Evolutionary conservation across 192 early-diverging fungal species (phyloP).

Genomic region (Entomortierella lignicola): DNA sequence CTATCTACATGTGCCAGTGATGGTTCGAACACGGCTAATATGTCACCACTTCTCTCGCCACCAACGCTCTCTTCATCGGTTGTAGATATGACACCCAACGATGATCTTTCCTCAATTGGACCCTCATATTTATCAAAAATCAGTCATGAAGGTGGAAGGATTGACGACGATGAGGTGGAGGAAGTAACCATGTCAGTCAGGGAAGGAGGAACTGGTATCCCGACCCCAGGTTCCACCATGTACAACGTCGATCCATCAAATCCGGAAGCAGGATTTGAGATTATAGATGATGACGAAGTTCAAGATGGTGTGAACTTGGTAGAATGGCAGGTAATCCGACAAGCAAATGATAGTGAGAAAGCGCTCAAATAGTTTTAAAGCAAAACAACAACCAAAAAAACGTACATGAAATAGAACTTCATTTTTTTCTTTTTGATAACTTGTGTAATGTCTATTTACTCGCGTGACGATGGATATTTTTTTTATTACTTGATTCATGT

Average conservation of each 20-base stretch:
- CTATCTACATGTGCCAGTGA: conserved; percentile 40
- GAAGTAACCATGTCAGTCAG: neutral
- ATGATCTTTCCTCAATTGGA: neutral
- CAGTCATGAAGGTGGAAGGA: conserved; percentile 24
- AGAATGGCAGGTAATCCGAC: neutral
- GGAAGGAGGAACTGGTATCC: conserved; percentile 17
- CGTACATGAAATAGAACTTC: neutral
- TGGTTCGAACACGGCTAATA: conserved; percentile 43
- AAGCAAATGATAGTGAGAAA: neutral
- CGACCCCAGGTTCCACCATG: conserved; percentile 7
- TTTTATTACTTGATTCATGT: neutral
- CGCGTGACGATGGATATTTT: neutral
- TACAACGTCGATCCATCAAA: neutral
- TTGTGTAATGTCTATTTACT: neutral
- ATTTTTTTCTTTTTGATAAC: neutral
- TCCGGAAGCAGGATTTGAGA: conserved; percentile 3
- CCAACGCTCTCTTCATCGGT: neutral
- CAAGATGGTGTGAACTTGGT: conserved; percentile 37
- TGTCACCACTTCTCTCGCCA: conserved; percentile 13
- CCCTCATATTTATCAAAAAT: conserved; percentile 11
- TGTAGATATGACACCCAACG: neutral
- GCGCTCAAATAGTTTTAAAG: no score
- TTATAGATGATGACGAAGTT: conserved; percentile 7
- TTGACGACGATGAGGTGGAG: conserved; percentile 24
- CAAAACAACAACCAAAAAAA: no score